These are phyloP conservation scores for Monascus purpureus DNA, from an alignment of 495 filamentous ascomycete genomes.

Conservation along the genomic window DNA sequence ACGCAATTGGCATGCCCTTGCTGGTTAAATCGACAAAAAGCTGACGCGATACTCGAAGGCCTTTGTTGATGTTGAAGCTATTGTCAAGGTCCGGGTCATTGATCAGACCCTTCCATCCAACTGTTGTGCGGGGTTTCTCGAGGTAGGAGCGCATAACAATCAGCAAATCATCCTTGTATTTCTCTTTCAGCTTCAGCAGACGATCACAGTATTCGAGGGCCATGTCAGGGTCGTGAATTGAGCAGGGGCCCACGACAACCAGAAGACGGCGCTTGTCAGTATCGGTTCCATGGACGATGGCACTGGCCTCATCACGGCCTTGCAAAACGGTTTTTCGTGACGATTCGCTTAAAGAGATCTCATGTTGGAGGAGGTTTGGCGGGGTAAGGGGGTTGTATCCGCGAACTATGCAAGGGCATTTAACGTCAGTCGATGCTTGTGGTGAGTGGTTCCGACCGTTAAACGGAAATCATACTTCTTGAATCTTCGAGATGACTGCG, in stretches of 20 bases:
- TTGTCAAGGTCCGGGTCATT: conserved; percentile 99
- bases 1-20: conserved; percentile 95
- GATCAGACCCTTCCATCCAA: conserved; percentile 98
- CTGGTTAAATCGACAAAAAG: conserved; percentile 89
- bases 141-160: conserved; percentile 98
- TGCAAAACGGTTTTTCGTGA: conserved; percentile 69
- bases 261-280: conserved; percentile 57
- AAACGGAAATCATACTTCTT: conserved; percentile 74
- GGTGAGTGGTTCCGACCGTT: no score
- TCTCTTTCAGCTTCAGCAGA: conserved; percentile 69
- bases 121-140: conserved; percentile 96
- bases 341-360: conserved; percentile 66
- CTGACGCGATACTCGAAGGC: conserved; percentile 71
- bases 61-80: conserved; percentile 98
- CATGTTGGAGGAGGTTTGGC: conserved; percentile 88
- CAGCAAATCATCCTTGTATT: conserved; percentile 76
- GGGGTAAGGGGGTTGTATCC: conserved; percentile 91
- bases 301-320: conserved; percentile 68
- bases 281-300: conserved; percentile 69
- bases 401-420: no score
- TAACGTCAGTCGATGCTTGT: no score
- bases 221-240: conserved; percentile 87
- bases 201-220: conserved; percentile 89
- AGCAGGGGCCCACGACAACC: conserved; percentile 92
- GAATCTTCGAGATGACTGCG: conserved; percentile 72